phyloP scores from a whole-genome alignment of 495 filamentous ascomycete genomes.

The Xylaria scruposa region DNA sequence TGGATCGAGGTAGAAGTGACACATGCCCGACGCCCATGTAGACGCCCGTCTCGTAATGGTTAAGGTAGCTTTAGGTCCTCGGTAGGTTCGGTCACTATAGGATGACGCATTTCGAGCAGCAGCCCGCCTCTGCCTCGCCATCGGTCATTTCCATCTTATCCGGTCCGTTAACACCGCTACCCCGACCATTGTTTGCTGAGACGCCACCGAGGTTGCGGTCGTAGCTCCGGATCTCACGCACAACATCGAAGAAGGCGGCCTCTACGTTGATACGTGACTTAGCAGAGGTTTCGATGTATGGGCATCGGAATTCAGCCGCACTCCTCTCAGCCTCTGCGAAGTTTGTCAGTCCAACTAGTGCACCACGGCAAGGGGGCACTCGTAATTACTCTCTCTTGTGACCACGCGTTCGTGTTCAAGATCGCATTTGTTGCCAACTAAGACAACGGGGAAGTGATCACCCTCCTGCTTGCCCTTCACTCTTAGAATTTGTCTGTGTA shows the following conservation, averaged over 20 bases:
- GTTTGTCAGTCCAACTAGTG: constrained; percentile 11
- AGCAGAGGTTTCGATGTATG: constrained; percentile 98
- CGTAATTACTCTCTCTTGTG: constrained; percentile 77
- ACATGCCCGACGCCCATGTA: constrained; percentile 17
- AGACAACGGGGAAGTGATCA: constrained; percentile 98
- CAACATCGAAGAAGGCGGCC: constrained; percentile 96
- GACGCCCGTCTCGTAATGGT: constrained; percentile 22
- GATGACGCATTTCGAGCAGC: constrained; percentile 85
- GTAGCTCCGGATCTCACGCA: constrained; percentile 95
- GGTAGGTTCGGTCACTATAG: constrained; percentile 67
- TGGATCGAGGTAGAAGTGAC: constrained; percentile 19
- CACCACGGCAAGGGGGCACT: constrained; percentile 15
- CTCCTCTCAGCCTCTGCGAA: constrained; percentile 84
- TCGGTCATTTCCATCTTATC: constrained; percentile 81
- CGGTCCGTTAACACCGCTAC: constrained; percentile 66
- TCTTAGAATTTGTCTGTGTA: constrained; percentile 96
- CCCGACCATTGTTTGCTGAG: constrained; percentile 66
- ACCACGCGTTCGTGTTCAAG: constrained; percentile 90
- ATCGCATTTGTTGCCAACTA: constrained; percentile 99
- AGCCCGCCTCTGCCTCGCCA: constrained; percentile 72
- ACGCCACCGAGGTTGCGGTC: constrained; percentile 96
- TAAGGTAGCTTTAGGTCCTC: constrained; percentile 14
- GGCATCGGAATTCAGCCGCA: constrained; percentile 87
- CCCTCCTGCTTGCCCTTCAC: constrained; percentile 85
- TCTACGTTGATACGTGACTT: constrained; percentile 98